Evolutionary conservation across 2,329 filamentous ascomycete genomes (phyloP), one percentile per base, ranked within the genome.

Genomic region (Stagonosporopsis rhizophila): DNA sequence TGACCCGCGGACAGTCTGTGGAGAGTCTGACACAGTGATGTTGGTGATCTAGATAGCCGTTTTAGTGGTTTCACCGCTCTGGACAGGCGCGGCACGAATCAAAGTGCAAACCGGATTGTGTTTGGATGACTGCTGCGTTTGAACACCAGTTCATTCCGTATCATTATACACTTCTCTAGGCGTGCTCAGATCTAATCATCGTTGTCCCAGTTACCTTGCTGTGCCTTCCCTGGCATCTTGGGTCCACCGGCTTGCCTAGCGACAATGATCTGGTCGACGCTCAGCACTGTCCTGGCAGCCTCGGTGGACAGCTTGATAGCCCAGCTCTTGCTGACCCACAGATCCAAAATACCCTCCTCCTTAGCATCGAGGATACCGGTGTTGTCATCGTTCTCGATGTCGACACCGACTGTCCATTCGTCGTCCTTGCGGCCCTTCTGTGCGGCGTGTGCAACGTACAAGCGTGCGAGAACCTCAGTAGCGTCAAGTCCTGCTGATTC

Each of bases 241-340:
- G 96, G 95, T 34, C 95, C 95, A 73, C 95, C 95, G 44, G 96
- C 95, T 81, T 98, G 95, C 80, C 94, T 88, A 61, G 96, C 93
- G 55, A 99, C 95, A 75, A 99, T 99, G 74, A 99, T 99, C 81
- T 99, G 96, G 79, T 99, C 95, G 35, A 99, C 95, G 44, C 92
- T 96, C 63, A 99, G 82, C 27, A 99, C 90, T 44, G 95, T 99
- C 70, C 95, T 86, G 49, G 92, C 94, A 37, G 95, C 89, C 79
- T 99, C 95, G 22, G 94, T 97, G 34, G 95, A 96, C 63, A 99
- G 84, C 81, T 95, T 95, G 78, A 99, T 96, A 42, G 95, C 95
- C 94, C 93, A 98, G 73, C 88, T 89, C 85, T 99, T 99, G 64
- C 90, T 88, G 59, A 93, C 87, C 80, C 98, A 85, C 39, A 99